Conservation (phyloP, 495 filamentous ascomycete species). For the Neurospora tetrasperma region DNA sequence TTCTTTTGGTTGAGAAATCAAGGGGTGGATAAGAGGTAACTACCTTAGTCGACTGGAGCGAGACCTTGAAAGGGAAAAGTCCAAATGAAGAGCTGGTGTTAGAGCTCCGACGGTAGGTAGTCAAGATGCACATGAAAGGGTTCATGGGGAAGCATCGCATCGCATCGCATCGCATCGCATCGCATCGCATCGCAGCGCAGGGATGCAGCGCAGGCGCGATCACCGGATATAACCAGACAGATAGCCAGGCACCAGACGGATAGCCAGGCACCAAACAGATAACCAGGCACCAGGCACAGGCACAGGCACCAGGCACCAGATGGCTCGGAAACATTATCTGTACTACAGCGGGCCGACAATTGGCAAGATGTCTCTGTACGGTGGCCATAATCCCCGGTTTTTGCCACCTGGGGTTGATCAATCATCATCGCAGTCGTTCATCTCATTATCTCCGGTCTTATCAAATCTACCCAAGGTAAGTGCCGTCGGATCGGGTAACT, state of each 20-base stretch:
- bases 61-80: not conserved
- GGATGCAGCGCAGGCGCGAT: not conserved
- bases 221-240: not conserved
- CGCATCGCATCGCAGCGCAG: too few relatives aligned
- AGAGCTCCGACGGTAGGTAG: too few relatives aligned
- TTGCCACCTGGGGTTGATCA: too few relatives aligned
- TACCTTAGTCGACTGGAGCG: not conserved
- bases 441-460: too few relatives aligned
- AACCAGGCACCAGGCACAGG: not conserved
- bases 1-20: not conserved
- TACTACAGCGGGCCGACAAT: too few relatives aligned
- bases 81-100: not conserved
- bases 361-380: not conserved
- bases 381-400: not conserved
- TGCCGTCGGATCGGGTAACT: not conserved
- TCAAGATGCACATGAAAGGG: not conserved
- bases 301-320: too few relatives aligned
- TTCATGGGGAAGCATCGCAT: not conserved
- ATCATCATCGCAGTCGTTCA: too few relatives aligned
- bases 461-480: too few relatives aligned
- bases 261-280: too few relatives aligned
- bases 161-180: not conserved
- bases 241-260: not conserved
- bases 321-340: too few relatives aligned
- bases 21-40: not conserved